A percentile compares a stretch with the other conserved stretches of the same genome.
These are phyloP conservation scores for Plasmodium inui DNA, from an alignment of 169 alveolate genomes.

Conservation along the genomic window DNA sequence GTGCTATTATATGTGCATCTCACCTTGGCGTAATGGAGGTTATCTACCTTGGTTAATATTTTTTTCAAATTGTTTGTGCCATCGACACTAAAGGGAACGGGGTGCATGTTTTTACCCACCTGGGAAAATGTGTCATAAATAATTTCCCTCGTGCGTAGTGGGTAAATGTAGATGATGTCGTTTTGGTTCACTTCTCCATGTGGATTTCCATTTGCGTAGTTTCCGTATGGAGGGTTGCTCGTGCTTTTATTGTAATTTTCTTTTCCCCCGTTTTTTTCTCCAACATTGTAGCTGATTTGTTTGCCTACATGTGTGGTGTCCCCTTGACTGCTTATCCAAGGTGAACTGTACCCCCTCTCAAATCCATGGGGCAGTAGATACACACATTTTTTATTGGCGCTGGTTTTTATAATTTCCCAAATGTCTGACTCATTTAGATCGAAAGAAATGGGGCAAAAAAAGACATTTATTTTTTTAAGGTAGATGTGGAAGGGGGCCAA, in stretches of 20 bases:
- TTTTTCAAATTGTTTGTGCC: constrained; percentile 35
- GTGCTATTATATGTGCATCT: constrained; percentile 10
- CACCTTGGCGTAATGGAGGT: constrained; percentile 29
- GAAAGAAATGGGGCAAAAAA: constrained; percentile 59
- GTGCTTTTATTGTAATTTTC: constrained; percentile 1
- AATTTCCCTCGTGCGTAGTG: constrained; percentile 31
- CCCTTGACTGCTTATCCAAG: not conserved
- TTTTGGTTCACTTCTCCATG: not conserved
- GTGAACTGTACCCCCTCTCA: not conserved
- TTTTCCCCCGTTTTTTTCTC: not conserved
- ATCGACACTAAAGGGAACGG: constrained; percentile 26
- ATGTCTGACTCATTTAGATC: constrained; percentile 35
- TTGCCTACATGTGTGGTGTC: not conserved
- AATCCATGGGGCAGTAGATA: constrained; percentile 20
- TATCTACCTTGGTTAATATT: constrained; percentile 24
- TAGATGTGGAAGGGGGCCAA: constrained; percentile 39
- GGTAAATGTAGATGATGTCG: constrained; percentile 17
- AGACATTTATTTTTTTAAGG: constrained; percentile 25
- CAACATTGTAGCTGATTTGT: not conserved
- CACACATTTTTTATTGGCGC: constrained; percentile 22
- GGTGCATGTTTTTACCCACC: constrained; percentile 34
- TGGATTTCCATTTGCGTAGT: not conserved
- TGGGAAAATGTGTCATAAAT: constrained; percentile 14
- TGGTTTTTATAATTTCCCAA: constrained; percentile 23
- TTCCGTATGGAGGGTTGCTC: not conserved